These are phyloP conservation scores for Apiotrichum brassicae DNA, from an alignment of 1,284 basidiomycete genomes.

Conservation along the genomic window DNA sequence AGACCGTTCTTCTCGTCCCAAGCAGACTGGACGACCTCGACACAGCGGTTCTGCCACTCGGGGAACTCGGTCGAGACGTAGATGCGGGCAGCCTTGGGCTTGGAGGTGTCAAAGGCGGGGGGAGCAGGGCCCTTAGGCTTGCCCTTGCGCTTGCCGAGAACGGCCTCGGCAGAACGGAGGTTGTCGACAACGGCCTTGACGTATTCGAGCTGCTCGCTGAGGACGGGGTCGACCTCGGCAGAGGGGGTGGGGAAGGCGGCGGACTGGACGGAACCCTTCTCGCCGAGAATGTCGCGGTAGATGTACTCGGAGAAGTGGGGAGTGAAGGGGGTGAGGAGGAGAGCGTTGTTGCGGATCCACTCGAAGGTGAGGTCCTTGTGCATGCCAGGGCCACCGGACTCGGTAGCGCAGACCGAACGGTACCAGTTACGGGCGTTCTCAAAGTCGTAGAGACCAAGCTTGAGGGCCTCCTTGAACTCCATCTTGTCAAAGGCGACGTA, in stretches of 20 bases:
- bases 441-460: constrained; percentile 93
- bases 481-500: constrained; percentile 71
- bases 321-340: constrained; percentile 81
- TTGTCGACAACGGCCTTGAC: constrained; percentile 47
- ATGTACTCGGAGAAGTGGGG: constrained; percentile 95
- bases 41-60: constrained; percentile 83
- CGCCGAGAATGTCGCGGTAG: constrained; percentile 69
- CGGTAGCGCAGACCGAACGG: constrained; percentile 77
- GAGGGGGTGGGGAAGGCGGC: constrained; percentile 56
- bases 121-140: constrained; percentile 50
- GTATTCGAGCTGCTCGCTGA: constrained; percentile 71
- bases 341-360: constrained; percentile 73
- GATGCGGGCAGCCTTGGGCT: constrained; percentile 76
- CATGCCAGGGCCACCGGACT: constrained; percentile 64
- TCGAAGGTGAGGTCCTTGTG: constrained; percentile 66
- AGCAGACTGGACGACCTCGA: constrained; percentile 66
- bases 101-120: constrained; percentile 62
- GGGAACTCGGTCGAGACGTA: constrained; percentile 90
- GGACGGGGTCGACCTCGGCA: constrained; percentile 48
- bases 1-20: constrained; percentile 62
- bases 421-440: constrained; percentile 93
- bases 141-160: constrained; percentile 59
- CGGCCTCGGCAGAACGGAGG: constrained; percentile 81
- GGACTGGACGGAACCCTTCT: constrained; percentile 68
- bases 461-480: constrained; percentile 92